Percentiles rank a stretch among this genome's conserved stretches.
Conservation (phyloP, 2,329 filamentous ascomycete species). For the Byssoonygena ceratinophila region DNA sequence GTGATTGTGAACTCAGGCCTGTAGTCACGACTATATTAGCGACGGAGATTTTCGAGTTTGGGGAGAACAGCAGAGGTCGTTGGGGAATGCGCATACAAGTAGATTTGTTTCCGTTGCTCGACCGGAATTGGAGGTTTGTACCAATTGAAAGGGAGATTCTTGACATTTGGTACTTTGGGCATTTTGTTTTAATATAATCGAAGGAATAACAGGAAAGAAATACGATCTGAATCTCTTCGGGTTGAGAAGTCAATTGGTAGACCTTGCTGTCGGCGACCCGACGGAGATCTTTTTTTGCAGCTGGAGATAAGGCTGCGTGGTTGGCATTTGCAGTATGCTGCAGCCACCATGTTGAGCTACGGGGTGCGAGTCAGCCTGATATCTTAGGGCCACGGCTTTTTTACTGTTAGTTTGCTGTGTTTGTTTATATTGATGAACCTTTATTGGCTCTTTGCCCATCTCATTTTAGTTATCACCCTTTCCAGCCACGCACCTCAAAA, state of each 20-base stretch:
- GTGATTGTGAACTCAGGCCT: conserved; percentile 76
- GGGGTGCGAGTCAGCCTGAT: too few relatives aligned
- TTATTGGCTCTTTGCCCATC: too few relatives aligned
- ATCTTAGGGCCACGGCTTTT: too few relatives aligned
- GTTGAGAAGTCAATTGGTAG: not conserved
- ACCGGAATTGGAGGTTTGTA: conserved; percentile 12
- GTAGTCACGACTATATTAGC: conserved; percentile 10
- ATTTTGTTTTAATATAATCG: not conserved
- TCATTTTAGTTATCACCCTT: too few relatives aligned
- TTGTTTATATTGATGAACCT: too few relatives aligned
- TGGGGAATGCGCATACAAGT: conserved; percentile 31
- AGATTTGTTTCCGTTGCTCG: conserved; percentile 34
- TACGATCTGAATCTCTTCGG: not conserved
- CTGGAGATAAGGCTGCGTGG: not conserved
- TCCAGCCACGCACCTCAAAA: too few relatives aligned
- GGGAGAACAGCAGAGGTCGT: not conserved
- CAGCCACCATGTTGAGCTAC: too few relatives aligned
- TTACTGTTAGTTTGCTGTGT: too few relatives aligned
- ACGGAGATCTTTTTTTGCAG: not conserved
- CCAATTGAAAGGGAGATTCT: conserved; percentile 8
- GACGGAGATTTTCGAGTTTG: not conserved
- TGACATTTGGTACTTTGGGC: not conserved
- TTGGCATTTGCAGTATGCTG: not conserved
- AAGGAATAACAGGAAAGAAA: not conserved
- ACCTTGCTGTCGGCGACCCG: not conserved